phyloP scores from a whole-genome alignment of 768 basidiomycete genomes.

The Trametes punicea region DNA sequence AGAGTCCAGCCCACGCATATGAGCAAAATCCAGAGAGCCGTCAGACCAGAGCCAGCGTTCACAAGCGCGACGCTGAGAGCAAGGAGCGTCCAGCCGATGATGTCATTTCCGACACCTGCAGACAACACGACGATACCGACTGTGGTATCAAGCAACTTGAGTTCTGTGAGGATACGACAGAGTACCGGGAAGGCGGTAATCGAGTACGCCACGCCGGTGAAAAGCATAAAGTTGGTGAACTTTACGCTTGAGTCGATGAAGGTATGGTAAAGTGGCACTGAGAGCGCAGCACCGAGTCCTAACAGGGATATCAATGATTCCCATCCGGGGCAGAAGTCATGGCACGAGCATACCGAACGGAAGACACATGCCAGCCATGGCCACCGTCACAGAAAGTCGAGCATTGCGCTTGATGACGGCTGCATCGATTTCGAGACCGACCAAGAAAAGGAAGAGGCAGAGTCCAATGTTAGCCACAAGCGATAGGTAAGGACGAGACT shows the following conservation, averaged over 20 bases:
- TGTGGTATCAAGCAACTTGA: conserved; percentile 86
- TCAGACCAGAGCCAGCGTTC: conserved; percentile 79
- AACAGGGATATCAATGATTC: background rate
- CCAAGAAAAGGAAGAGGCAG: conserved; percentile 86
- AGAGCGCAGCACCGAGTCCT: conserved; percentile 64
- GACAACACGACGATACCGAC: conserved; percentile 93
- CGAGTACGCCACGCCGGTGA: conserved; percentile 87
- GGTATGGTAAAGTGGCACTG: conserved; percentile 65
- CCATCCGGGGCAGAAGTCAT: background rate
- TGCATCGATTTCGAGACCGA: conserved; percentile 88
- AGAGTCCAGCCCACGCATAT: conserved; percentile 77
- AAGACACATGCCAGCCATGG: conserved; percentile 78
- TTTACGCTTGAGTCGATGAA: conserved; percentile 67
- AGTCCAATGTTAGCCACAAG: conserved; percentile 89
- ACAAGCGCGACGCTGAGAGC: conserved; percentile 91
- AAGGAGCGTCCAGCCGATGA: conserved; percentile 74
- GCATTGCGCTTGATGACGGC: conserved; percentile 76
- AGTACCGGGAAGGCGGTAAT: conserved; percentile 87
- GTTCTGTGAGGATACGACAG: conserved; percentile 84
- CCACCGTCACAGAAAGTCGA: conserved; percentile 62
- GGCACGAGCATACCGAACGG: conserved; percentile 60
- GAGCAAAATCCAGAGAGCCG: conserved; percentile 83
- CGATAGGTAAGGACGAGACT: conserved; percentile 72
- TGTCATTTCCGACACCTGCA: conserved; percentile 88
- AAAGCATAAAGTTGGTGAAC: conserved; percentile 92